phyloP scores from a whole-genome alignment of 495 filamentous ascomycete species.

The Penicillium robsamsonii region DNA sequence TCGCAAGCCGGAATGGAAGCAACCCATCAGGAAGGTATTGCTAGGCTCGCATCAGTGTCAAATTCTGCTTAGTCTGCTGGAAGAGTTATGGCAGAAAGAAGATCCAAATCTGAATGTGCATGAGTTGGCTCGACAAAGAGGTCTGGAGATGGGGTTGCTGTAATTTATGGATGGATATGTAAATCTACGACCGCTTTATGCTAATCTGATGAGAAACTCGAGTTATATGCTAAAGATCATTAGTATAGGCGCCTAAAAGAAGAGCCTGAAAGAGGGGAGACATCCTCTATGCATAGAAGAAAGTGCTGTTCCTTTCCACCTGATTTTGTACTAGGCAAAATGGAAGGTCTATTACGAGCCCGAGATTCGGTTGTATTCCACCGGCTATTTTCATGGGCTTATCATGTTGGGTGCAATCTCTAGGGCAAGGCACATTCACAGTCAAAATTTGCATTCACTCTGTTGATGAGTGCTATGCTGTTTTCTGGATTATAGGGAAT shows the following conservation, averaged over 20 bases:
- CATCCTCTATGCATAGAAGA: no score
- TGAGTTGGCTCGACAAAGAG: constrained; percentile 24
- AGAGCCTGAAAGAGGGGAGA: no score
- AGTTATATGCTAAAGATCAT: no score
- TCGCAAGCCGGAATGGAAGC: constrained; percentile 22
- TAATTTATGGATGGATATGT: constrained; percentile 12
- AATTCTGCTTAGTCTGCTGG: constrained; percentile 28
- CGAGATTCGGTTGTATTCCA: no score
- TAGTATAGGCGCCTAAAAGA: no score
- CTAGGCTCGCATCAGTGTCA: constrained; percentile 14
- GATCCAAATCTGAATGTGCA: constrained; percentile 18
- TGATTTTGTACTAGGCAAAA: no score
- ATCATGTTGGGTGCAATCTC: constrained; percentile 36
- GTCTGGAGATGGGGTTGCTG: constrained; percentile 32
- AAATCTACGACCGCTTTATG: neutral
- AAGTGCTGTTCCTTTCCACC: no score
- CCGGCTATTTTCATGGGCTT: no score
- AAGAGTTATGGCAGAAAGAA: constrained; percentile 29
- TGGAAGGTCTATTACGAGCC: no score
- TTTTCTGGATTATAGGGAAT: constrained; percentile 24
- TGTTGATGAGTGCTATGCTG: neutral
- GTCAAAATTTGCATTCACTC: neutral
- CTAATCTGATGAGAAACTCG: neutral
- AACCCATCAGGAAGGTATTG: constrained; percentile 17
- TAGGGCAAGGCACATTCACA: constrained; percentile 18